These are phyloP conservation scores for Fragilaria crotonensis DNA, from an alignment of 108 stramenopile genomes.

Conservation along the genomic window DNA sequence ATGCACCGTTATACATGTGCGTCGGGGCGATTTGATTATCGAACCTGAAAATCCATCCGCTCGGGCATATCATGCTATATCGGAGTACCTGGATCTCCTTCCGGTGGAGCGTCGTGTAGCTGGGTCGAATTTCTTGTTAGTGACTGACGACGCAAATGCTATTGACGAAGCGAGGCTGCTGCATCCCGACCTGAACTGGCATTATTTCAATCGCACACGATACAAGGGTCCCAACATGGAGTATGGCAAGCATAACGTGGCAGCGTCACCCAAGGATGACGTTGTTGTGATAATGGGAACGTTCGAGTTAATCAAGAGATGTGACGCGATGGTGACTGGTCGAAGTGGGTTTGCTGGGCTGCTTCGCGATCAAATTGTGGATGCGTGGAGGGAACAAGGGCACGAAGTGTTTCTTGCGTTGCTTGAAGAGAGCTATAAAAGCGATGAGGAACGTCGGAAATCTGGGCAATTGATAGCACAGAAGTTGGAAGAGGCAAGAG, in stretches of 20 bases:
- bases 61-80: too few relatives aligned
- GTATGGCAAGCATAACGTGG: conserved; percentile 29
- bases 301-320: conserved; percentile 9
- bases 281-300: conserved; percentile 7
- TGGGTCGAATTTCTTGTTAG: conserved; percentile 23
- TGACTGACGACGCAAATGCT: conserved; percentile 37
- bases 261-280: conserved; percentile 14
- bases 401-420: too few relatives aligned
- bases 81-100: too few relatives aligned
- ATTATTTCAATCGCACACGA: conserved; percentile 24
- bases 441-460: too few relatives aligned
- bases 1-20: conserved; percentile 18
- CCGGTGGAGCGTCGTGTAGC: too few relatives aligned
- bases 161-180: conserved; percentile 22
- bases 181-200: conserved; percentile 4
- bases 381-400: too few relatives aligned
- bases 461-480: too few relatives aligned
- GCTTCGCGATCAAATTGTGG: too few relatives aligned
- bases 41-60: too few relatives aligned
- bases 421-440: too few relatives aligned
- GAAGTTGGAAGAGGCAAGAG: too few relatives aligned
- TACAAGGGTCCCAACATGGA: conserved; percentile 19
- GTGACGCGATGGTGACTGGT: conserved; percentile 13
- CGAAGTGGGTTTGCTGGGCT: too few relatives aligned
- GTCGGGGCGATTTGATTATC: conserved; percentile 16